Conservation (phyloP, 2,329 filamentous ascomycete genomes). For the Uncinocarpus reesii region DNA sequence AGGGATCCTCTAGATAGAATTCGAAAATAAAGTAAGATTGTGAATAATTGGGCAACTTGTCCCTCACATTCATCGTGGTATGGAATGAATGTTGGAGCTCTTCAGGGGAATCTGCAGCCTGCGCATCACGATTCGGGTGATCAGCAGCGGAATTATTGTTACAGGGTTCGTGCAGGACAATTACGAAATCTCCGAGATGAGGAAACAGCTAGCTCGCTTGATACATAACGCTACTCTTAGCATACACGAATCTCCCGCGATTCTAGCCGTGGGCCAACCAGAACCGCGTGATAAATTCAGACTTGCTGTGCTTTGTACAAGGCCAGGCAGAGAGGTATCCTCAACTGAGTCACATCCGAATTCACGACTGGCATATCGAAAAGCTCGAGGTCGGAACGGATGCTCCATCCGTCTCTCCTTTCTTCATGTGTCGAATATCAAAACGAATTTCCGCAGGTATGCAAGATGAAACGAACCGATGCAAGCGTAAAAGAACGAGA, state of each 20-base stretch:
- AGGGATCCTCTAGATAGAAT: no score
- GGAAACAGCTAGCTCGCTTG: slow-evolving; percentile 8
- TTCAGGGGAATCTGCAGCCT: no score
- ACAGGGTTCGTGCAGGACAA: no score
- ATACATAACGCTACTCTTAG: slow-evolving; percentile 9
- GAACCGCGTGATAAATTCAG: not conserved
- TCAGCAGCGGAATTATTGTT: no score
- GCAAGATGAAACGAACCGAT: slow-evolving; percentile 21
- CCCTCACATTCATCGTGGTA: no score
- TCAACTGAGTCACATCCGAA: slow-evolving; percentile 14
- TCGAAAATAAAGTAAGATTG: no score
- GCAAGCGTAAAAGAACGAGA: not conserved
- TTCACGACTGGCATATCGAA: slow-evolving; percentile 3
- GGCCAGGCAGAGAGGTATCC: slow-evolving; percentile 14
- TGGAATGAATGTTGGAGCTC: no score
- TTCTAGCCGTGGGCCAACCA: not conserved
- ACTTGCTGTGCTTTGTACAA: slow-evolving; percentile 7
- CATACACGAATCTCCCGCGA: slow-evolving; percentile 7
- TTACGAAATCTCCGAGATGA: not conserved
- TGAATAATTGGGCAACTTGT: no score
- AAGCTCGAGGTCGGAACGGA: slow-evolving; percentile 7
- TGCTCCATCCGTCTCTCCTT: slow-evolving; percentile 21
- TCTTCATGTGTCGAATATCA: slow-evolving; percentile 9
- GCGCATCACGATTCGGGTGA: no score
- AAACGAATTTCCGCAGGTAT: slow-evolving; percentile 21